Base-by-base conservation (phyloP, 306 rosid genomes). In the Neltuma alba region DNA sequence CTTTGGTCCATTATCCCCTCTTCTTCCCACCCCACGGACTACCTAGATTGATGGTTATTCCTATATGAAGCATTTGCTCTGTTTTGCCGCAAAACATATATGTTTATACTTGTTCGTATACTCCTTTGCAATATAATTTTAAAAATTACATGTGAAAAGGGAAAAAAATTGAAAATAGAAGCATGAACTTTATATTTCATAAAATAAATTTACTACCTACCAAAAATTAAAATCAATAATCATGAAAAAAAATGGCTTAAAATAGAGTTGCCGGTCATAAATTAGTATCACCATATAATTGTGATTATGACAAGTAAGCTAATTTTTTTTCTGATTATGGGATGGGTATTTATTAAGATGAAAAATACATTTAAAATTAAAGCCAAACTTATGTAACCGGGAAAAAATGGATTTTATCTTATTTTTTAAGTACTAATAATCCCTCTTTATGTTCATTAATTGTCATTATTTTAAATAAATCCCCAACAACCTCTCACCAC, bases 381-480 rank as follows among this genome's bases (percentile, higher is more conserved):
- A 15, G 21, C 14, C 9, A 64, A 30, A 7, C 0, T 34, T 64
- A 18, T 65, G 23, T 9, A 9, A 5, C 2, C 28, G 11, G 28
- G 1, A 8, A 33, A 65, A 11, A 0, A 8, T n/a, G 50, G 33
- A 14, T 61, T 61, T 27, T 13, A 11, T 12, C 21, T 63, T 20
- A 9, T 4, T 54, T 63, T 30, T 1, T 2, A 25, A 5, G 30
- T 16, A 34, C 25, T 38, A 66, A 10, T 38, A 61, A 6, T 7
- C 13, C 9, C 62, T 28, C 8, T 64, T 34, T 76, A 33, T 21
- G 45, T 76, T 36, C 61, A 45, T 62, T 75, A 27, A 14, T 14
- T 64, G 33, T n/a, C 61, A 11, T 76, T 42, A 31, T 62, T 74
- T 30, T 33, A 76, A 47, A 31, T 64, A 30, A 61, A 64, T 47